Evolutionary conservation across 441 rosid species (phyloP), one percentile per base, ranked within the genome.

Genomic region (Populus tomentosa): DNA sequence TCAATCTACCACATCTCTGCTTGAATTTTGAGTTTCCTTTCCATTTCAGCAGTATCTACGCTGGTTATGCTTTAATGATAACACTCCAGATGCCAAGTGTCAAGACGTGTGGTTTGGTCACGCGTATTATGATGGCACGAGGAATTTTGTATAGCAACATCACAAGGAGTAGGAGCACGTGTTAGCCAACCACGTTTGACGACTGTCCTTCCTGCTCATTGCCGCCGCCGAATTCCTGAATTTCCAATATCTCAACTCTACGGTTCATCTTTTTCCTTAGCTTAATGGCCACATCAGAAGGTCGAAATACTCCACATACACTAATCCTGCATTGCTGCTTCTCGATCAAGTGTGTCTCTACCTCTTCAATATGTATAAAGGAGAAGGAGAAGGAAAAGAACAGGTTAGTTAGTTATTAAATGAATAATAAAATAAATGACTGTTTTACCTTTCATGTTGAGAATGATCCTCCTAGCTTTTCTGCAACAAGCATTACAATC

Each of bases 221-320:
- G 56, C 42, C 72, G 14, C 33, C 77, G 33, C 77, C 75, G 10
- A 89, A 40, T 46, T 89, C 91, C 71, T 90, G 90, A 42, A 88
- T 67, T 10, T 93, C 93, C 73, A 95, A 80, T 76, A 93, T 90
- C 78, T 89, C 97, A 6, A 91, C 94, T 69, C 98, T 87, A 1
- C 97, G 92, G 5, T 86, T 91, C 95, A 93, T 95, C 86, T 88
- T 93, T 90, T 87, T 93, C 50, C 94, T 83, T 23, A 95, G 67
- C 78, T 90, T 91, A 2, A 93, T 88, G 0, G 92, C 97, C 76
- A 91, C 82, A 64, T 93, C 98, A 3, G 97, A 85, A 0, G 98
- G 88, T 75, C 83, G 84, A 20, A 95, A 85, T 71, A 84, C 84
- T 36, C 98, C 98, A 0, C 90, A 87, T 0, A 90, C 86, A 3